Percentiles rank a stretch among this genome's conserved stretches.
Conservation (phyloP, 2,329 filamentous ascomycete species). For the Drechmeria coniospora region DNA sequence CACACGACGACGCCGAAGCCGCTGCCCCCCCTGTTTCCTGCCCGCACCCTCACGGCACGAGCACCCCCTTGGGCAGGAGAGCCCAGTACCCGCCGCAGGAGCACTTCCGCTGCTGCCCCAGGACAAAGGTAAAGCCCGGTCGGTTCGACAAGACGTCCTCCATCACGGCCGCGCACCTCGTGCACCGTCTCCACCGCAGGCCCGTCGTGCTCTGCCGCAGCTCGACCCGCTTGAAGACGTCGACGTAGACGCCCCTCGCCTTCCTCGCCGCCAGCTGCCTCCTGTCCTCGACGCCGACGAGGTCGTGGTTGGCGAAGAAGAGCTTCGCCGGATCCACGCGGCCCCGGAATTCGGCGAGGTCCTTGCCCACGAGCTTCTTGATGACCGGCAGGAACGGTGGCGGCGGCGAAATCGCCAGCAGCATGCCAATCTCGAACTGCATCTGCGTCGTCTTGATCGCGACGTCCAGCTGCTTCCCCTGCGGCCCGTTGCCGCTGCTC, state of each 20-base stretch:
- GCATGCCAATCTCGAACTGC: constrained; percentile 35
- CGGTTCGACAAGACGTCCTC: constrained; percentile 36
- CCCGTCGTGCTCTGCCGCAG: constrained; percentile 18
- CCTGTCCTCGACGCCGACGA: constrained; percentile 51
- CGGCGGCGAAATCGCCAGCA: constrained; percentile 32
- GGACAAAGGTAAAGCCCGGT: constrained; percentile 36
- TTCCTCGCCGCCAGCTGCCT: constrained; percentile 23
- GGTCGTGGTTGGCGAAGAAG: constrained; percentile 56
- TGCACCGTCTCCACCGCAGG: constrained; percentile 23
- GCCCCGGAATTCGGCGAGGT: constrained; percentile 41
- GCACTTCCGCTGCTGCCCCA: constrained; percentile 39
- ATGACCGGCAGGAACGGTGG: constrained; percentile 38
- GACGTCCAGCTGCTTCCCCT: constrained; percentile 26
- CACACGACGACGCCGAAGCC: neutral
- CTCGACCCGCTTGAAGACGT: constrained; percentile 44
- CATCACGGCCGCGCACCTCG: constrained; percentile 50
- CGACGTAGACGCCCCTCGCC: constrained; percentile 26
- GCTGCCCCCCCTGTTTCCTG: neutral
- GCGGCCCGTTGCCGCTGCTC: constrained; percentile 30
- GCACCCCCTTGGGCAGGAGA: constrained; percentile 21
- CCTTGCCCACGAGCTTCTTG: constrained; percentile 46
- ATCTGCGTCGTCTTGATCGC: constrained; percentile 29
- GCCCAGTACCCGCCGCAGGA: constrained; percentile 39
- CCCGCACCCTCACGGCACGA: constrained; percentile 5
- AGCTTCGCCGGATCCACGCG: constrained; percentile 50